These are phyloP conservation scores for Fusarium domesticum DNA, from an alignment of 2,329 filamentous ascomycete genomes.

Conservation along the genomic window DNA sequence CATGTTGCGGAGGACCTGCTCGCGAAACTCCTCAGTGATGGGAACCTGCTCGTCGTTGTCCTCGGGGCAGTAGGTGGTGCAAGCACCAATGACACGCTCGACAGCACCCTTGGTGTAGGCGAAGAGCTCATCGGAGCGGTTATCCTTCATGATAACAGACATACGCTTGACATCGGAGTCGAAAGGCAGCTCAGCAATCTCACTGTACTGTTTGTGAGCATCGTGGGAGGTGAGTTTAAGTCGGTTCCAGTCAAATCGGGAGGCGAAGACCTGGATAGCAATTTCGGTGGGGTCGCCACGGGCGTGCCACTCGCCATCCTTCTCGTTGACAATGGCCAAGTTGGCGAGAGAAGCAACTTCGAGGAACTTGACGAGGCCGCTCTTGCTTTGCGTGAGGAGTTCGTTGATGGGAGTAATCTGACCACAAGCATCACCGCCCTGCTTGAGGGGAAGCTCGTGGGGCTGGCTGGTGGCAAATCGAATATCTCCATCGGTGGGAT, in stretches of 20 bases:
- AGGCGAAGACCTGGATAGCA: constrained; percentile 71
- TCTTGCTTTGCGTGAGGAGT: too few species aligned
- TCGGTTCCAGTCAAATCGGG: constrained; percentile 61
- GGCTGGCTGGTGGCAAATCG: constrained; percentile 40
- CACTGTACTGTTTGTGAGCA: constrained; percentile 44
- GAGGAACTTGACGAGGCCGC: too few species aligned
- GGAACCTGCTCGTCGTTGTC: constrained; percentile 33
- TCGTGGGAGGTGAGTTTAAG: too few species aligned
- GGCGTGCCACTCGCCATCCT: constrained; percentile 60
- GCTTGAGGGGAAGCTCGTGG: too few species aligned
- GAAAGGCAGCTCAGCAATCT: constrained; percentile 72
- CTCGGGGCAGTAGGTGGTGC: too few species aligned
- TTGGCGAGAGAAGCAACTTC: constrained; percentile 56
- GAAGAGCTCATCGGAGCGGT: constrained; percentile 37
- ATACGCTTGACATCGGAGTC: constrained; percentile 76
- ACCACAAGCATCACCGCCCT: too few species aligned
- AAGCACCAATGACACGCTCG: constrained; percentile 49
- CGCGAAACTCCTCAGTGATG: constrained; percentile 51
- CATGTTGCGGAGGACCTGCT: constrained; percentile 49
- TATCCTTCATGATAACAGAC: constrained; percentile 60
- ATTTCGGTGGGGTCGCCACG: constrained; percentile 73
- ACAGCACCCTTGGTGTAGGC: constrained; percentile 62
- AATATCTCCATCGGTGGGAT: constrained; percentile 57
- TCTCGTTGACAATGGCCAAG: constrained; percentile 56
- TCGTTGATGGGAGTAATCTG: too few species aligned